Conservation (phyloP, 2,329 filamentous ascomycete species). For the Escovopsis sp. region DNA sequence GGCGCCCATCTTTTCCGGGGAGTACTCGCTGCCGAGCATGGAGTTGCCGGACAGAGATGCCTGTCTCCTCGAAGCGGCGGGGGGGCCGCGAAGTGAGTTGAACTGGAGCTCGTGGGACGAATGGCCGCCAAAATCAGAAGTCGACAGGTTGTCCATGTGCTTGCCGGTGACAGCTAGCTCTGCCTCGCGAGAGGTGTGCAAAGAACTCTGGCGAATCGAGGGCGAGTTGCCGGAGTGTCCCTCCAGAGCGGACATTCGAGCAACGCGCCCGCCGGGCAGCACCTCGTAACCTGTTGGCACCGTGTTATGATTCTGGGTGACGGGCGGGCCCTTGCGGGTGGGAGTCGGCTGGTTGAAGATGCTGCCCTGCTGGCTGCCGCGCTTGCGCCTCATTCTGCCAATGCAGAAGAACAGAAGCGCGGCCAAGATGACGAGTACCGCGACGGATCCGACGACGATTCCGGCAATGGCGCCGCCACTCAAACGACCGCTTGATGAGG, state of each 20-base stretch:
- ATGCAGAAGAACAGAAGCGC: slow-evolving; percentile 56
- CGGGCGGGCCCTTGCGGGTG: slow-evolving; percentile 33
- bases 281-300: slow-evolving; percentile 50
- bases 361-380: slow-evolving; percentile 50
- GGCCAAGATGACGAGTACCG: slow-evolving; percentile 54
- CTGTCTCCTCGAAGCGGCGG: slow-evolving; percentile 49
- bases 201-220: slow-evolving; percentile 32
- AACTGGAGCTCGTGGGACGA: slow-evolving; percentile 51
- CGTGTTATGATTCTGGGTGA: slow-evolving; percentile 22
- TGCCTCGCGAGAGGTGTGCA: slow-evolving; percentile 21
- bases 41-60: slow-evolving; percentile 86
- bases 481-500: slow-evolving; percentile 29
- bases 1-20: slow-evolving; percentile 60
- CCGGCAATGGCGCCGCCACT: slow-evolving; percentile 85
- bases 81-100: slow-evolving; percentile 43
- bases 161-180: slow-evolving; percentile 31
- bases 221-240: slow-evolving; percentile 51
- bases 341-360: slow-evolving; percentile 86
- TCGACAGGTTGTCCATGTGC: slow-evolving; percentile 38
- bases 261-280: slow-evolving; percentile 75
- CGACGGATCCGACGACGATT: slow-evolving; percentile 68
- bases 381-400: slow-evolving; percentile 31
- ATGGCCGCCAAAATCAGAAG: slow-evolving; percentile 47
- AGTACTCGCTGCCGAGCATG: slow-evolving; percentile 54
- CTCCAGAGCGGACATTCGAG: slow-evolving; percentile 90